These are phyloP conservation scores for Ulota crispa DNA, from an alignment of 225 moss, liverwort and hornwort genomes.

Conservation along the genomic window DNA sequence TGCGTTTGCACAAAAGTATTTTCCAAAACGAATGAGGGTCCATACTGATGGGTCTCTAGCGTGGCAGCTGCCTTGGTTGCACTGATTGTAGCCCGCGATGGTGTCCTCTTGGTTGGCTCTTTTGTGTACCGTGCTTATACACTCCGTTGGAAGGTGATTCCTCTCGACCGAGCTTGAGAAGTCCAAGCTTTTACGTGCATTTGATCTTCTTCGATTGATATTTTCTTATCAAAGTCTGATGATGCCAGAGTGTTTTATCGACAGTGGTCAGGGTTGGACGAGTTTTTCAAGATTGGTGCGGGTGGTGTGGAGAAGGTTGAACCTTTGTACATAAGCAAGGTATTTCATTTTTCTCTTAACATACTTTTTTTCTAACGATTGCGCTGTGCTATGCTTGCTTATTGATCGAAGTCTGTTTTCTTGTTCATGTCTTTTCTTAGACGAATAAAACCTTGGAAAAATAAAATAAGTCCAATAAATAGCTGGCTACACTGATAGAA, in stretches of 20 bases:
- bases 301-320: conserved; percentile 89
- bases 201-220: background rate
- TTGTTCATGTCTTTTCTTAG: background rate
- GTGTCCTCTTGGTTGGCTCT: conserved; percentile 79
- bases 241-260: conserved; percentile 19
- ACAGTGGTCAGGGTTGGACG: conserved; percentile 83
- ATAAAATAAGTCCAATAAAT: too few species aligned
- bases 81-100: conserved; percentile 96
- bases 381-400: background rate
- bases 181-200: background rate
- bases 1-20: conserved; percentile 22
- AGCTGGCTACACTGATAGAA: too few species aligned
- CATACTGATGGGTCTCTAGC: conserved; percentile 68
- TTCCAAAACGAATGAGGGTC: conserved; percentile 35
- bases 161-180: conserved; percentile 22
- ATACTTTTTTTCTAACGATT: background rate
- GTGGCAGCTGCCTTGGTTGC: conserved; percentile 95
- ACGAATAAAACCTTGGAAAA: background rate
- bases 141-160: conserved; percentile 82
- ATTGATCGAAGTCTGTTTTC: background rate
- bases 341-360: background rate
- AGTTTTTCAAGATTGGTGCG: conserved; percentile 73
- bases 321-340: conserved; percentile 93
- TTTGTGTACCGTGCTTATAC: conserved; percentile 82
- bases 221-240: background rate